These are phyloP conservation scores for Wickerhamiella azymoides DNA, from an alignment of 805 yeast species.

Conservation along the genomic window DNA sequence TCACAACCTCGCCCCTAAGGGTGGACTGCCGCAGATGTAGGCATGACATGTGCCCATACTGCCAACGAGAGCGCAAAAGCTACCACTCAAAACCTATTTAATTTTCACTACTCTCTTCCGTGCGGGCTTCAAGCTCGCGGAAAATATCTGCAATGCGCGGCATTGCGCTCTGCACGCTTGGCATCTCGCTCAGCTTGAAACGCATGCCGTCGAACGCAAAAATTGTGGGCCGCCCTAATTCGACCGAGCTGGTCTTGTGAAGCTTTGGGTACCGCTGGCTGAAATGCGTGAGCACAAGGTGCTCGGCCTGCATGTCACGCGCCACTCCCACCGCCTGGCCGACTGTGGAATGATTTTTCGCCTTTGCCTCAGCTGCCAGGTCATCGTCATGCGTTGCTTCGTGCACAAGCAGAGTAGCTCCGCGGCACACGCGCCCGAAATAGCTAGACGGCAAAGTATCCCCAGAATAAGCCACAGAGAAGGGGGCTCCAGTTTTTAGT, in stretches of 20 bases:
- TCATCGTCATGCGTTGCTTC: slow-evolving; percentile 87
- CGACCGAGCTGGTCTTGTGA: slow-evolving; percentile 23
- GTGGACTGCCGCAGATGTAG: slow-evolving; percentile 23
- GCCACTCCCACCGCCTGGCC: slow-evolving; percentile 71
- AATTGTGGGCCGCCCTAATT: slow-evolving; percentile 22
- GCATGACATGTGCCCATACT: slow-evolving; percentile 25
- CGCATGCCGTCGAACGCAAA: slow-evolving; percentile 59
- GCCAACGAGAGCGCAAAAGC: slow-evolving; percentile 19
- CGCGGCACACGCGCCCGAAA: slow-evolving; percentile 52
- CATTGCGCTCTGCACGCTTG: slow-evolving; percentile 20
- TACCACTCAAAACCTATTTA: slow-evolving; percentile 10
- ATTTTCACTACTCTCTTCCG: no score
- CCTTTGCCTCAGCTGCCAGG: slow-evolving; percentile 58
- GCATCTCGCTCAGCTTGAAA: slow-evolving; percentile 33
- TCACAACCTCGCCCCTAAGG: slow-evolving; percentile 20
- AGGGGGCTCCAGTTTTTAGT: slow-evolving; percentile 20
- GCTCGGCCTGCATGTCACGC: slow-evolving; percentile 53
- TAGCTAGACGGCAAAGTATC: slow-evolving; percentile 73
- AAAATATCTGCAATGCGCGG: slow-evolving; percentile 16
- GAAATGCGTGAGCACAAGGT: slow-evolving; percentile 75
- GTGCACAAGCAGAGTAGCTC: slow-evolving; percentile 68
- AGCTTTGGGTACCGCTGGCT: slow-evolving; percentile 72
- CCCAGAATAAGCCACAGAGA: slow-evolving; percentile 80
- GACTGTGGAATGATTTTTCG: slow-evolving; percentile 77
- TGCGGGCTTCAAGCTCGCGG: slow-evolving; percentile 9